Evolutionary conservation across 352 stramenopile genomes (phyloP), one percentile per base, ranked within the genome.

Genomic region (Phytophthora gonapodyides): DNA sequence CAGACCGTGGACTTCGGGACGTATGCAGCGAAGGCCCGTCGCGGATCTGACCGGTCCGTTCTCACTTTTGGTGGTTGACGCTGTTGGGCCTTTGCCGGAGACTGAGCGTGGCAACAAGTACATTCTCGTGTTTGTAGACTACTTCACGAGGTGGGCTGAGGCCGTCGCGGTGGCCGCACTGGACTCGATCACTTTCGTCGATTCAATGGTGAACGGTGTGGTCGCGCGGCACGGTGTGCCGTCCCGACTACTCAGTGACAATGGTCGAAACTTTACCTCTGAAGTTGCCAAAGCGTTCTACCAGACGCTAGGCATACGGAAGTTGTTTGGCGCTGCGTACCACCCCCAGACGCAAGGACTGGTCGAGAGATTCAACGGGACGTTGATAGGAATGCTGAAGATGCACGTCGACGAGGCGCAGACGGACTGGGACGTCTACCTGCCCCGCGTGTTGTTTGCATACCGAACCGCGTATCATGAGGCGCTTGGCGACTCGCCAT

Each of bases 271-370:
- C 33, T 54, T 54, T 16, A 43, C 38, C 0, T 54, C 46, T 0
- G 33, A 43, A 0, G 7, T 54, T 2, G 31, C 46, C 1, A 21
- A 33, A 16, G 40, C 46, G 0, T 17, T 54, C n/a, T 41, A 54
- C 24, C 3, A 30, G 3, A 30, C 24, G 24, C 2, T 30, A 1
- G 24, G 2, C 24, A 30, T 30, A 2, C 40, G 38, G 33, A 54
- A 43, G 31, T 9, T 21, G 13, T 54, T 43, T 12, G 33, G 46
- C 1, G n/a, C 30, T 10, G 46, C 46, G 0, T 54, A 54, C 16
- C 46, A 54, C 13, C 46, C 46, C 1, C 46, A 54, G n/a, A 54
- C 46, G 0, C 46, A 54, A 42, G 46, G 46, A 0, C 16, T 54
- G 5, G 46, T 43, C 1, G 46, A 54, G 15, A 33, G 33, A 0